Percentiles rank a stretch among this genome's conserved stretches.
Evolutionary conservation across 768 basidiomycete genomes (phyloP).

Genomic region (Coprinopsis sp.): DNA sequence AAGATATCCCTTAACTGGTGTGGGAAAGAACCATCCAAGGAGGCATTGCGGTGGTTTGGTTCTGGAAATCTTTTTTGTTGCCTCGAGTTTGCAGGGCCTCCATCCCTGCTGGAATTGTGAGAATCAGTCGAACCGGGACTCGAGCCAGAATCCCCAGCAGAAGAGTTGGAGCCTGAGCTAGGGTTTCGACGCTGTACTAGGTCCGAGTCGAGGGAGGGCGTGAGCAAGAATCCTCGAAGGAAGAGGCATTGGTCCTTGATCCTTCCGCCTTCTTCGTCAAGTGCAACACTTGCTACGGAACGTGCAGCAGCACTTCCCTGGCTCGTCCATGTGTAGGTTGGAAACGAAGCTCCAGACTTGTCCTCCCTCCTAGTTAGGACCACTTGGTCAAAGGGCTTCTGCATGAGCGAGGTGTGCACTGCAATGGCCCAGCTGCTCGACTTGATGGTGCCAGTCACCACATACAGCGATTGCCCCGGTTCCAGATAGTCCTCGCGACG

Average conservation of each 20-base stretch:
- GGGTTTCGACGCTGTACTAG: too few relatives aligned
- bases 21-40: too few relatives aligned
- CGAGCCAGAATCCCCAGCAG: too few relatives aligned
- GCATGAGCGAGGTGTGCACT: not conserved
- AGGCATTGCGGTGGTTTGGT: too few relatives aligned
- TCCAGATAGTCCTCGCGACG: not conserved
- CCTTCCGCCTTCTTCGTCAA: not conserved
- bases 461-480: not conserved
- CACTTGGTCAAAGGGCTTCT: not conserved
- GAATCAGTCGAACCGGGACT: too few relatives aligned
- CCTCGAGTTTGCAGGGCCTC: too few relatives aligned
- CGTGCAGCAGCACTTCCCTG: not conserved
- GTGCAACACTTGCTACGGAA: not conserved
- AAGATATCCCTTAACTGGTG: too few relatives aligned
- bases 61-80: too few relatives aligned
- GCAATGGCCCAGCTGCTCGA: not conserved
- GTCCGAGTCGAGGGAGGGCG: too few relatives aligned
- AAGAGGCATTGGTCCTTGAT: slow-evolving; percentile 1
- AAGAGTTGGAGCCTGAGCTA: too few relatives aligned
- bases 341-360: not conserved
- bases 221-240: not conserved
- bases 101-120: too few relatives aligned
- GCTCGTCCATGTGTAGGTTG: not conserved
- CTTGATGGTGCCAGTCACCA: not conserved
- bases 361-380: not conserved